Conservation (phyloP, 305 asterid genomes). For the Fraxinus albicans region DNA sequence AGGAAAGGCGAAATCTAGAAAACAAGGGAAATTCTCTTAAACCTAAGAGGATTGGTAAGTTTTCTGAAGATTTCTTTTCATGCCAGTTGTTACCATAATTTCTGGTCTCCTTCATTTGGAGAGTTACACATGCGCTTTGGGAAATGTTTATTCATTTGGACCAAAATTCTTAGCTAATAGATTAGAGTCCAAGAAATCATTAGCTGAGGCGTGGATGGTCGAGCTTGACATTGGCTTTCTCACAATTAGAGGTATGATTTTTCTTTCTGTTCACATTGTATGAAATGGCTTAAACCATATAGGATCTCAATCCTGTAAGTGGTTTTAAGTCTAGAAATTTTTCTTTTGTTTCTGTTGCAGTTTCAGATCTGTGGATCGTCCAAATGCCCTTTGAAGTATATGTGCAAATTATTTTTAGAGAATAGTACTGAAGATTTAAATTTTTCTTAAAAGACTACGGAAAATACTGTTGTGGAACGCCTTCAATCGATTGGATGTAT, state of each 20-base stretch:
- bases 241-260: conserved; percentile 58
- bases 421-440: conserved; percentile 62
- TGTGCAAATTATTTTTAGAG: conserved; percentile 54
- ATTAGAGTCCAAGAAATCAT: conserved; percentile 49
- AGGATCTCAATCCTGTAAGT: neutral
- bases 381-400: conserved; percentile 65
- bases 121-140: conserved; percentile 79
- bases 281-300: neutral
- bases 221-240: conserved; percentile 80
- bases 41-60: conserved; percentile 16
- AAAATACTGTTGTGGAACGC: conserved; percentile 52
- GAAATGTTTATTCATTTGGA: conserved; percentile 79
- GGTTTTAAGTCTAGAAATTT: neutral
- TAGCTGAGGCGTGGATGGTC: conserved; percentile 83
- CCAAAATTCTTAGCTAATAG: conserved; percentile 68
- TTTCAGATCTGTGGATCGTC: conserved; percentile 63
- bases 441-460: conserved; percentile 61
- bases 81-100: conserved; percentile 46
- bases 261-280: neutral
- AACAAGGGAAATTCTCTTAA: neutral
- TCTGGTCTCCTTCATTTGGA: conserved; percentile 84
- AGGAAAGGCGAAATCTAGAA: conserved; percentile 39
- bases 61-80: conserved; percentile 62
- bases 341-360: neutral
- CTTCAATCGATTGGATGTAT: conserved; percentile 33